Base-by-base conservation (phyloP, 352 stramenopile species). In the Phytophthora megakarya region DNA sequence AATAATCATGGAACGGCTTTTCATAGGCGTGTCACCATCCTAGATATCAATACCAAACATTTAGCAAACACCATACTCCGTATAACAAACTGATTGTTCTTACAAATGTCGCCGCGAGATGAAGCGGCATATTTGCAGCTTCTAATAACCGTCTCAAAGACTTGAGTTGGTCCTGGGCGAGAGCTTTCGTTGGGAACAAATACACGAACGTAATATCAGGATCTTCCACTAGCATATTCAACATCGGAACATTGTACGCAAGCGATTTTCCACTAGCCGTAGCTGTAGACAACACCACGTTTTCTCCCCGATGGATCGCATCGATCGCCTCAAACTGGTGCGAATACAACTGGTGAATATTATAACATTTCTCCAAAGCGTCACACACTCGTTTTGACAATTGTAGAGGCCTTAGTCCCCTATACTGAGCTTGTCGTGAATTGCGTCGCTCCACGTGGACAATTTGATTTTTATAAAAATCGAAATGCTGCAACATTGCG, bases 141-240 rank as follows among this genome's bases (percentile, higher is more conserved):
- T 79, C 60, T 18, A 98, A 63, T 8, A 98, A 78, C 25, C 62
- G 59, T 42, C 82, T 74, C 19, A 98, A 66, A 45, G 96, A 95
- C 42, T 93, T 91, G 12, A 98, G 76, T 73, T 99, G 97, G 82
- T 99, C 97, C 72, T 99, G 97, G 0, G 97, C 97, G 9, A 99
- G 76, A 25, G 97, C 97, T 73, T 99, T 99, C 13, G 97, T 99
- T 0, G 97, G 97, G 63, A 99, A 99, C 5, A 99, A 58, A 39
- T 98, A 97, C 40, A 99, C 72, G 83, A 80, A 95, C 51, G 73
- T 93, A 32, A 89, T 76, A 9, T 67, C 25, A 2, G 72, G 48
- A n/a, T 83, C 83, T 38, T 75, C 52, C 1, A 93, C 58, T 30
- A 91, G 78, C 67, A 60, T 78, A 64, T 88, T 63, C 21, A 99